These are phyloP conservation scores for Xerocomellus intermedius DNA, from an alignment of 768 basidiomycete species.

Conservation along the genomic window DNA sequence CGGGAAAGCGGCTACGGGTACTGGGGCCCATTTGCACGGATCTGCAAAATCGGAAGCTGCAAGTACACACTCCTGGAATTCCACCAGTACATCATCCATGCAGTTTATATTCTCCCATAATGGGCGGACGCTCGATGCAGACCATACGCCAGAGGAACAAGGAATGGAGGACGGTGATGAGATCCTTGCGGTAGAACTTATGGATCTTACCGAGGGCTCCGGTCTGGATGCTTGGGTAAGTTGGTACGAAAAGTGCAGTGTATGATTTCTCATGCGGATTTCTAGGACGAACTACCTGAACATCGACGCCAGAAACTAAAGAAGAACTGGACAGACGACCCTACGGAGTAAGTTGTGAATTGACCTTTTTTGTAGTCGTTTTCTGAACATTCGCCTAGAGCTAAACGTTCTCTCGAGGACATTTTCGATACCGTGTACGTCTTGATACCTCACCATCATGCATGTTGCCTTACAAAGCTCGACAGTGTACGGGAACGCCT, in stretches of 20 bases:
- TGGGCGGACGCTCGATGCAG: slow-evolving; percentile 73
- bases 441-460: background rate
- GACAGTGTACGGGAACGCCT: slow-evolving; percentile 78
- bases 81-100: slow-evolving; percentile 45
- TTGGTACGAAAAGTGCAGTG: slow-evolving; percentile 4
- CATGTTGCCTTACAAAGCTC: background rate
- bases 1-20: slow-evolving; percentile 28
- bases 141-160: slow-evolving; percentile 82
- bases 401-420: slow-evolving; percentile 71
- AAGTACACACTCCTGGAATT: slow-evolving; percentile 42
- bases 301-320: slow-evolving; percentile 66
- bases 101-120: slow-evolving; percentile 87
- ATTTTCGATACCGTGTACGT: slow-evolving; percentile 86
- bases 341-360: slow-evolving; percentile 56
- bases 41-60: slow-evolving; percentile 51
- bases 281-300: slow-evolving; percentile 64
- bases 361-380: background rate
- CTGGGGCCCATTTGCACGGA: slow-evolving; percentile 43
- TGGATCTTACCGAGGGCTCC: slow-evolving; percentile 80
- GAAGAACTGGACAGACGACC: slow-evolving; percentile 81
- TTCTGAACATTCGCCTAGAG: slow-evolving; percentile 42
- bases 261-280: slow-evolving; percentile 1
- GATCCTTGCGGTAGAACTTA: slow-evolving; percentile 84
- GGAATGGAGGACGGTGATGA: slow-evolving; percentile 89
- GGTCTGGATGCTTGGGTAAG: slow-evolving; percentile 63